Evolutionary conservation across 2,329 filamentous ascomycete genomes (phyloP), one percentile per base, ranked within the genome.

Genomic region (Podosphaera fusca): DNA sequence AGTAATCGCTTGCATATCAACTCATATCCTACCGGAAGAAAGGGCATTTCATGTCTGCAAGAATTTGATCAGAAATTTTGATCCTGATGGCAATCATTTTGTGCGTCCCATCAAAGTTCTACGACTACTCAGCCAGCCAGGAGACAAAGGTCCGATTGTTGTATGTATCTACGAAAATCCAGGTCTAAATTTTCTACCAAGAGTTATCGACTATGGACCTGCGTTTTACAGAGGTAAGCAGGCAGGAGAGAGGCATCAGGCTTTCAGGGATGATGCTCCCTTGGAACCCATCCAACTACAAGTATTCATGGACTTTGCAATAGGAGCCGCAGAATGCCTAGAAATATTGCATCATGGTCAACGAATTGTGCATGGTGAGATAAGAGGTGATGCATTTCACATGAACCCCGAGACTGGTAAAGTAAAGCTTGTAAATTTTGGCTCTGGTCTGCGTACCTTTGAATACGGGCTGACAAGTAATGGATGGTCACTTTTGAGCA

Each of bases 301-400:
- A 50, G 74, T 79, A n/a, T 95, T 95, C 64, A 75, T 96, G 34
- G 84, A 94, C 64, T 95, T 95, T 67, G 89, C 89, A 36, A 85
- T 95, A 58, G 89, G 89, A 31, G 85, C 89, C 1, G 79, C 84
- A 6, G 80, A 94, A 67, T 94, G 87, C 65, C 71, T 94, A 52
- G 89, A 95, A 68, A 80, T 94, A 51, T 72, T 96, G 12, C 90
- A 95, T 68, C 90, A 95, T 69, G 82, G 84, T 8, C 80, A 90
- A 58, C 84, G 86, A 59, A 80, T 88, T 58, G 83, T 95, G 1
- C 90, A 95, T 64, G 90, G 90, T 53, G 90, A 96, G 70, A 82
- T 96, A 55, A 79, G 90, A 38, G 85, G 82, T 3, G 89, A 96
- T 69, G 85, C 88, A 0, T 95, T 95, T 65, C 87, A 95, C 67